These are phyloP conservation scores for Diospyros kaki DNA, from an alignment of 148 eudicot genomes.

Conservation along the genomic window DNA sequence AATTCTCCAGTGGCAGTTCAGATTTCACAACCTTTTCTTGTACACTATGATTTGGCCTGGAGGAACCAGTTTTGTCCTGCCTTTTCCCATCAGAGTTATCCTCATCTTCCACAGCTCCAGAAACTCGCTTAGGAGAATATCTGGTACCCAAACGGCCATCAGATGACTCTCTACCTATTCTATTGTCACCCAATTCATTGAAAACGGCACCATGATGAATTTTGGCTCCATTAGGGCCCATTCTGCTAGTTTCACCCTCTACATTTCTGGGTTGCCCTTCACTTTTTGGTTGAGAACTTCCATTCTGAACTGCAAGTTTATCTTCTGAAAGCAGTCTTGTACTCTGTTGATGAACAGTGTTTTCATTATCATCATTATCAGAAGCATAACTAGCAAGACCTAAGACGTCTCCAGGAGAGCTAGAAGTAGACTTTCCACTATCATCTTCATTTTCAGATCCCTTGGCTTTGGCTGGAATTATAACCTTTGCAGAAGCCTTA, in stretches of 20 bases:
- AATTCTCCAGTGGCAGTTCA: conserved; percentile 34
- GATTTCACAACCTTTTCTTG: conserved; percentile 27
- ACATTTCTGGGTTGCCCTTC: conserved; percentile 20
- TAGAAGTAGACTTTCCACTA: conserved; percentile 60
- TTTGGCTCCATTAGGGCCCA: conserved; percentile 23
- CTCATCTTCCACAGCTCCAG: conserved; percentile 26
- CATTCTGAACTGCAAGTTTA: conserved; percentile 35
- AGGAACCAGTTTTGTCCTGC: conserved; percentile 25
- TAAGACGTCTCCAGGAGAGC: conserved; percentile 64
- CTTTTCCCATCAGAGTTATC: conserved; percentile 17
- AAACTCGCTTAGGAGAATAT: conserved; percentile 19
- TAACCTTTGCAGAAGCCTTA: conserved; percentile 64
- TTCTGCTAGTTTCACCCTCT: conserved; percentile 25
- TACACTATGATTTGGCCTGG: conserved; percentile 28
- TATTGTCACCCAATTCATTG: conserved; percentile 22
- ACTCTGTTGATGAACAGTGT: conserved; percentile 16
- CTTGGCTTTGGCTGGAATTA: conserved; percentile 43
- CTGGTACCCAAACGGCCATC: conserved; percentile 15
- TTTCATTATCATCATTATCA: conserved; percentile 59
- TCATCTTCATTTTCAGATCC: conserved; percentile 44
- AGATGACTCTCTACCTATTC: conserved; percentile 19
- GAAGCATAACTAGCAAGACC: conserved; percentile 92
- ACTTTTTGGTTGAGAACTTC: conserved; percentile 29
- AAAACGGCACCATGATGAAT: conserved; percentile 12
- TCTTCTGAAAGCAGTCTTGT: conserved; percentile 23